phyloP scores from a whole-genome alignment of 1,139 yeast genomes.

The Geotrichum cucujoidarum region DNA sequence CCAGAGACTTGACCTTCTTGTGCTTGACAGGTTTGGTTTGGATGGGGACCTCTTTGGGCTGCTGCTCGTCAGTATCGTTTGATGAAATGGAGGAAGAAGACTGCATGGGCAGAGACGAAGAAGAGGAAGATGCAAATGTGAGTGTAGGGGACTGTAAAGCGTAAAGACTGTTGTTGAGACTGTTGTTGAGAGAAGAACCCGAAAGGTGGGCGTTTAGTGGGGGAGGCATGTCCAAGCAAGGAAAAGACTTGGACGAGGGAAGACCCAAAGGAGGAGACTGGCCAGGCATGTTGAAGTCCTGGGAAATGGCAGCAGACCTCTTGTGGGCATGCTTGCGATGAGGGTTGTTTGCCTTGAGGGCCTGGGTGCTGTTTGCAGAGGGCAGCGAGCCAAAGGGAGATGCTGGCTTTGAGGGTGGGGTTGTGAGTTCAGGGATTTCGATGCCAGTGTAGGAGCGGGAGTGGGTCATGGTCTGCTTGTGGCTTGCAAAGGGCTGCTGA shows the following conservation, averaged over 20 bases:
- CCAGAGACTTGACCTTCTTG: slow-evolving; percentile 30
- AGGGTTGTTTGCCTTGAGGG: slow-evolving; percentile 7
- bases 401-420: neutral
- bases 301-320: slow-evolving; percentile 37
- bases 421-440: slow-evolving; percentile 10
- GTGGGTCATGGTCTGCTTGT: slow-evolving; percentile 1
- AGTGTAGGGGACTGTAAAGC: slow-evolving; percentile 24
- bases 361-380: neutral
- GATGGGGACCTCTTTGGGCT: slow-evolving; percentile 3
- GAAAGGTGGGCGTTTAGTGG: slow-evolving; percentile 2
- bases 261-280: neutral
- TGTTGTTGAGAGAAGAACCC: neutral
- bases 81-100: slow-evolving; percentile 14
- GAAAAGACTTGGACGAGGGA: slow-evolving; percentile 3
- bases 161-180: slow-evolving; percentile 8
- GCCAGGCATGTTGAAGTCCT: slow-evolving; percentile 19
- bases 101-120: slow-evolving; percentile 19
- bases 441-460: slow-evolving; percentile 15
- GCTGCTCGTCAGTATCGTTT: neutral
- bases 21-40: slow-evolving; percentile 12
- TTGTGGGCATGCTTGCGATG: slow-evolving; percentile 32
- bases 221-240: slow-evolving; percentile 5
- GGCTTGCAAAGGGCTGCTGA: neutral
- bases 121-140: slow-evolving; percentile 24
- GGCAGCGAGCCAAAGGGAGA: neutral